Percentiles rank a stretch among this genome's conserved stretches.
phyloP scores from a whole-genome alignment of 1,284 basidiomycete species.

The Sanghuangporus sanghuang region DNA sequence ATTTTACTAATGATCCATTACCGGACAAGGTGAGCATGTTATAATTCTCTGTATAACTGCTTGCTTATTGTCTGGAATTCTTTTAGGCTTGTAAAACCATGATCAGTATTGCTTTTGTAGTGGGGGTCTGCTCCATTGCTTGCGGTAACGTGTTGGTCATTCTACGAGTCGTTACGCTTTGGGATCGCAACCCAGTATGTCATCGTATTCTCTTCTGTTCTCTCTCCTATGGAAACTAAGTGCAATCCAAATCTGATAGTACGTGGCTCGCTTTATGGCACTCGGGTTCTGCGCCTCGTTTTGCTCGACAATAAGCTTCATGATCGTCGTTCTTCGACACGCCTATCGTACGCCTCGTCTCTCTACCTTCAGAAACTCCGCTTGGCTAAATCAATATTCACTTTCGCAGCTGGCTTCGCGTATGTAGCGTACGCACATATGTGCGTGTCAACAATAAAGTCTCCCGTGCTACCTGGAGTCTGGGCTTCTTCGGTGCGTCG shows the following conservation, averaged over 20 bases:
- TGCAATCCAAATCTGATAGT: neutral
- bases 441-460: neutral
- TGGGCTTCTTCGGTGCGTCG: slow-evolving; percentile 16
- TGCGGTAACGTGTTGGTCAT: slow-evolving; percentile 14
- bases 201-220: neutral
- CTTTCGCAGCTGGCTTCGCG: neutral
- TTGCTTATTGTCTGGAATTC: neutral
- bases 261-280: neutral
- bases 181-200: slow-evolving; percentile 17
- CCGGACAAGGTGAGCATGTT: neutral
- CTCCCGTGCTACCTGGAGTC: neutral
- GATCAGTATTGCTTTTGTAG: neutral
- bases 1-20: neutral
- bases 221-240: neutral
- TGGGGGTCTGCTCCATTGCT: slow-evolving; percentile 11
- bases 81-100: slow-evolving; percentile 3
- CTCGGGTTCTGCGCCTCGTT: slow-evolving; percentile 8
- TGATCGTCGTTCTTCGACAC: slow-evolving; percentile 1
- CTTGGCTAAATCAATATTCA: neutral
- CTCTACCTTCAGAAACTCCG: neutral
- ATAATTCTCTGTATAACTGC: neutral
- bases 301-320: slow-evolving; percentile 6
- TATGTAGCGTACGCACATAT: slow-evolving; percentile 6
- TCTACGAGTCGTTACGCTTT: slow-evolving; percentile 16
- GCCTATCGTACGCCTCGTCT: slow-evolving; percentile 2